Base-by-base conservation (phyloP, 805 yeast genomes). In the Deakozyma indianensis region DNA sequence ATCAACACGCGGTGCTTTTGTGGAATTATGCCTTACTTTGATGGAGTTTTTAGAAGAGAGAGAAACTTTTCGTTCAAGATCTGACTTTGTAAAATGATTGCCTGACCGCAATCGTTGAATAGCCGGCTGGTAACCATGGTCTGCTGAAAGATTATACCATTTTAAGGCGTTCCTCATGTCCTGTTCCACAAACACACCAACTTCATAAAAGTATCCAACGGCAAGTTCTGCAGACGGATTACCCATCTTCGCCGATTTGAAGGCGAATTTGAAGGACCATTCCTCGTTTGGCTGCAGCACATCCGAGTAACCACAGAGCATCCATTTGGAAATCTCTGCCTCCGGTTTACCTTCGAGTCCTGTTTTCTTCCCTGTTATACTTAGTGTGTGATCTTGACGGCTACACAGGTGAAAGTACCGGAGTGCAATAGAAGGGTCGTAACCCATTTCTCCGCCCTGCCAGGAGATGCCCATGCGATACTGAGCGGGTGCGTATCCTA, bases 201-300 rank as follows among this genome's bases (percentile, higher is more conserved):
- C 75, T 53, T 79, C 85, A 54, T 69, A 71, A 55, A 76, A 82
- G 53, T 75, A 73, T 0, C 84, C 90, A 35, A 83, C 56, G 35
- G 84, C 82, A 56, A 75, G 82, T 53, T 79, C 78, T 2, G 83
- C 85, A 49, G 77, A 74, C 1, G 73, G 65, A 45, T 76, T 66
- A 22, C 79, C 80, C 22, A 70, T 71, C 46, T 74, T 75, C 0
- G 83, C 74, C n/a, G 82, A 80, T 47, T 71, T 70, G 4, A 66
- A 55, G 3, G 85, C 82, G 78, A 85, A 82, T 16, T 73, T 58
- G 51, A 74, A 78, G 1, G 87, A 85, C 63, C 80, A 80, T 41
- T 67, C 68, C 51, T 75, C 80, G 58, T 78, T 77, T 4, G 72
- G 69, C 40, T 64, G 62, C 40, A 82, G 58, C 1, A 75, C 63